Evolutionary conservation across 257 asterid genomes (phyloP).

Genomic region (Ilex aquifolium): DNA sequence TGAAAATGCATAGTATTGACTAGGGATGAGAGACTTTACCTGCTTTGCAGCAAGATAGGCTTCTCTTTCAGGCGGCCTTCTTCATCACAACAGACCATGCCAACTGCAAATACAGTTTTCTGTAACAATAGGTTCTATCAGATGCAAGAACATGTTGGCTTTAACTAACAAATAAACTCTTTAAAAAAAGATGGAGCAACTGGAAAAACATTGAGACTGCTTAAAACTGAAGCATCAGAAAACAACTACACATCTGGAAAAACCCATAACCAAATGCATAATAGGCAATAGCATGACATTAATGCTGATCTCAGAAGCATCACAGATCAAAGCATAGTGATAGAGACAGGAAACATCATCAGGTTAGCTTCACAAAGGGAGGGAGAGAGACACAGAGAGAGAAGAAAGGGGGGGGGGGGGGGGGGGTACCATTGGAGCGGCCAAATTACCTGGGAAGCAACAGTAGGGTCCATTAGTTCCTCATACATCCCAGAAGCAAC

Average conservation of each 20-base stretch:
- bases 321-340: not conserved
- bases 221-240: not conserved
- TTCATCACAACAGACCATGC: constrained; percentile 96
- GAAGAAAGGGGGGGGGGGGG: no score
- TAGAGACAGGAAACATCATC: no score
- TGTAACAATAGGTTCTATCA: constrained; percentile 27
- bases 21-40: constrained; percentile 35
- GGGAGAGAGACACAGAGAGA: not conserved
- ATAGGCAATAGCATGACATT: no score
- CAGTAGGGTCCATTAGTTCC: constrained; percentile 82
- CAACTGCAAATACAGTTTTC: constrained; percentile 85
- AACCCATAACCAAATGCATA: no score
- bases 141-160: constrained; percentile 11
- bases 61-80: constrained; percentile 97
- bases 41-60: constrained; percentile 86
- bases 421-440: not conserved
- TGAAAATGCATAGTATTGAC: constrained; percentile 5
- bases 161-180: not conserved
- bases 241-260: no score
- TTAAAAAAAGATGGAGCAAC: constrained; percentile 8
- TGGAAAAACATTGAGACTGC: constrained; percentile 9
- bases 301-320: not conserved
- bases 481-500: constrained; percentile 60
- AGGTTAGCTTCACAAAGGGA: not conserved
- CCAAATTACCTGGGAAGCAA: constrained; percentile 80